Base-by-base conservation (phyloP, 164 flowering plant genomes). In the Vitis rotundifolia region DNA sequence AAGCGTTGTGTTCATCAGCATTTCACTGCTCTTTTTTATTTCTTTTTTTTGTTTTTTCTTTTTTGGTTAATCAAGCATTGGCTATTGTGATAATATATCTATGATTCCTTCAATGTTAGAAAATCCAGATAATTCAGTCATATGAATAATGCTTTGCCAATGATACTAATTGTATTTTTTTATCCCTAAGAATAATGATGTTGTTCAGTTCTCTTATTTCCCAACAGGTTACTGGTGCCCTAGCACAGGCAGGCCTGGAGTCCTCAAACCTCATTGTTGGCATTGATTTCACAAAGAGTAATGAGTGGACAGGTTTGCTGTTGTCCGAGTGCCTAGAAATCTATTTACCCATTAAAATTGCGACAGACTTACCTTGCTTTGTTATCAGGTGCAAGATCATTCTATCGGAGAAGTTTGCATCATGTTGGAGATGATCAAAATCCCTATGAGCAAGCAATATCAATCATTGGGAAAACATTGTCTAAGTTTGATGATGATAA, bases 241-340 rank as follows among this genome's bases (percentile, higher is more conserved):
- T 93, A 65, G 79, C 87, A 19, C 86, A 75, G 19, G 92, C 98
- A 76, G 98, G 98, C 16, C 80, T 93, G 68, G 98, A 90, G 75
- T 93, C 98, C 53, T 93, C 98, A n/a, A 93, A 93, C 82, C 85
- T 93, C 53, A 91, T 93, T 71, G 92, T 93, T 59, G 98, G 98
- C 66, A 88, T 93, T 78, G 98, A 93, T 83, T 91, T 93, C 79
- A 93, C 98, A 64, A 91, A 87, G 82, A 93, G 98, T 87, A 93
- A 93, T 65, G 98, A 93, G 82, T 93, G 98, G 98, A 93, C 98
- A 69, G 98, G 98, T 91, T 67, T 73, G 56, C 2, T 54, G 57
- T 78, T 53, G 18, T 71, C 51, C 72, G 6, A n/a, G 11, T 11
- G 26, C 51, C 31, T 66, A 9, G 6, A 5, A 62, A 12, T 48